Percentiles rank a stretch among this genome's conserved stretches.
Conservation (phyloP, 768 basidiomycete genomes). For the Mrakia frigida region DNA sequence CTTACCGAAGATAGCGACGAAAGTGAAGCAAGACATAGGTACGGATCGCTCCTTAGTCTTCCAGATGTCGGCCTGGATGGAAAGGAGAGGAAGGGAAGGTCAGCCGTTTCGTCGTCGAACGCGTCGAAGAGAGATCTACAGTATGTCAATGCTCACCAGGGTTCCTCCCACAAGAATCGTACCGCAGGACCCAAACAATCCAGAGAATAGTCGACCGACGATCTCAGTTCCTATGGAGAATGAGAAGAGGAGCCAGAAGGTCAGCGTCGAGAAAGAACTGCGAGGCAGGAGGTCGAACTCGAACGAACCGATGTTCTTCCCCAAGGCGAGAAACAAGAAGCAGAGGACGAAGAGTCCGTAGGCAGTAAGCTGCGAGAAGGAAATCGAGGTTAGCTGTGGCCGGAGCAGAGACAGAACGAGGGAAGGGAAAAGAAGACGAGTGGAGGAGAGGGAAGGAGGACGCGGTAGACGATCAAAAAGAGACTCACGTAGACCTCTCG, state of each 20-base stretch:
- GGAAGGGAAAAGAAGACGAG: too few species aligned
- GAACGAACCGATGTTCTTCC: slow-evolving; percentile 34
- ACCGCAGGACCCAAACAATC: slow-evolving; percentile 35
- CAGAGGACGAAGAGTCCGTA: slow-evolving; percentile 35
- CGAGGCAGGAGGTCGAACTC: not conserved
- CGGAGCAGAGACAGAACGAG: too few species aligned
- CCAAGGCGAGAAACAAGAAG: slow-evolving; percentile 36
- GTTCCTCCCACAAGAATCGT: slow-evolving; percentile 38
- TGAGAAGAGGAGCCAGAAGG: not conserved
- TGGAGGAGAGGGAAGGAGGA: not conserved
- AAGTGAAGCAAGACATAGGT: slow-evolving; percentile 36
- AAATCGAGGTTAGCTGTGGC: not conserved
- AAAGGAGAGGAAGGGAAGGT: too few species aligned
- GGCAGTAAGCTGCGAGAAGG: slow-evolving; percentile 3
- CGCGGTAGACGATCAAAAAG: too few species aligned
- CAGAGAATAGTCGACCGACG: slow-evolving; percentile 34
- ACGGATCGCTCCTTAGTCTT: slow-evolving; percentile 34
- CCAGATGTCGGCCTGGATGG: slow-evolving; percentile 31
- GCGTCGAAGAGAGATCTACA: too few species aligned
- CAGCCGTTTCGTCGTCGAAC: too few species aligned
- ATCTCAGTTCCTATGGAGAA: slow-evolving; percentile 32
- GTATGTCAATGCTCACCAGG: too few species aligned
- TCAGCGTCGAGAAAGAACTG: not conserved
- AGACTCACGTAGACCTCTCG: slow-evolving; percentile 28
- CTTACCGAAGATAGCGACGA: slow-evolving; percentile 24